Evolutionary conservation across 2,329 filamentous ascomycete species (phyloP), one percentile per base, ranked within the genome.

Genomic region (Anthostomella pinea): DNA sequence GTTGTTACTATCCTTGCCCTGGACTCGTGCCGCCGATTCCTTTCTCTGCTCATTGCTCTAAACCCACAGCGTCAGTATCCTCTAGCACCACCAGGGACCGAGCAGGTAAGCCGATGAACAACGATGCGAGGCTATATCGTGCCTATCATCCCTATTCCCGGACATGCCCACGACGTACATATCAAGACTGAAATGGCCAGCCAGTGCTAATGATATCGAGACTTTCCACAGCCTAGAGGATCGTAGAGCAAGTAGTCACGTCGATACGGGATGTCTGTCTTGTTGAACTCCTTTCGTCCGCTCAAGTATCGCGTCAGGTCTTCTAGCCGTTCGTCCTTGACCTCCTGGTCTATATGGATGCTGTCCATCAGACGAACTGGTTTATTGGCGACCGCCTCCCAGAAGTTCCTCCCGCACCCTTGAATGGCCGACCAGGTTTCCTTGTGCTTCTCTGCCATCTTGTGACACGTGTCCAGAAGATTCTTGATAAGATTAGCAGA

Each of bases 111-210:
- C 51, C 41, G 0, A 52, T 53, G 25, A 28, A 28, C 11, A 28
- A 28, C 25, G 8, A 9, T 14, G 10, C 25, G 15, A 14, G 25
- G 11, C 25, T 8, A n/a, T 14, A 28, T 28, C 25, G 15, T 28
- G 8, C 8, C 11, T 8, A 7, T 8, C 7, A 14, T 28, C 25
- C 25, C 5, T n/a, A n/a, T n/a, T n/a, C n/a, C n/a, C n/a, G n/a
- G 80, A 83, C 13, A 88, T 69, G 49, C 87, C 86, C 13, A 88
- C 59, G 49, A 88, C 79, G 28, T 83, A 84, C 49, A 88, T 83
- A 53, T 85, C 83, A 50, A 86, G 85, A 47, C 85, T 79, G 34
- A 88, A 67, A 32, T 78, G 67, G 3, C 83, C 82, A 2, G 85
- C 85, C 6, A 88, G 64, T 1, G 83, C 84, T 51, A 87, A 79